These are phyloP conservation scores for Phytophthora pistaciae DNA, from an alignment of 352 stramenopile genomes.

Conservation along the genomic window DNA sequence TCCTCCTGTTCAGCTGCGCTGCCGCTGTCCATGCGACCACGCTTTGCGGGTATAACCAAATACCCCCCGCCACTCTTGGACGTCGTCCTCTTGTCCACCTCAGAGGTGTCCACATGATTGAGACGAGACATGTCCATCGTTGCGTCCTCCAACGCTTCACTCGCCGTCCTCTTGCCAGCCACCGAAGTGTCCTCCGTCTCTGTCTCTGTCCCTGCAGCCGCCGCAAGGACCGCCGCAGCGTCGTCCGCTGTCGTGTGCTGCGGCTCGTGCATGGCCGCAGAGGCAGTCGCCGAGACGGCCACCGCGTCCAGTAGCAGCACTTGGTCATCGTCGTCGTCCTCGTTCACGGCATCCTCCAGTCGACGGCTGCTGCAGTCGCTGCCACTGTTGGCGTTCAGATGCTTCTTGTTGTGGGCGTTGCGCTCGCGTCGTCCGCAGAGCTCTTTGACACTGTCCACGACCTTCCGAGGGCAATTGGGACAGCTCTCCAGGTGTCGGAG, in stretches of 20 bases:
- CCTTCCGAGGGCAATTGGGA: slow-evolving; percentile 66
- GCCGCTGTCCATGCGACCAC: slow-evolving; percentile 23
- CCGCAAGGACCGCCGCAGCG: slow-evolving; percentile 3
- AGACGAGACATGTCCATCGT: slow-evolving; percentile 15
- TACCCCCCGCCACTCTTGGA: slow-evolving; percentile 10
- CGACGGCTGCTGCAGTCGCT: background rate
- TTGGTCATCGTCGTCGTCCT: slow-evolving; percentile 24
- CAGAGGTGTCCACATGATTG: background rate
- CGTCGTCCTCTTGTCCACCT: slow-evolving; percentile 5
- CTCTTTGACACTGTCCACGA: slow-evolving; percentile 72
- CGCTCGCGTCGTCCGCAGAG: slow-evolving; percentile 60
- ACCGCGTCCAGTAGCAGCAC: slow-evolving; percentile 34
- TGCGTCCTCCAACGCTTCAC: slow-evolving; percentile 24
- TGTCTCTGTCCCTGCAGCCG: background rate
- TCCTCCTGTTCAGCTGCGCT: slow-evolving; percentile 14
- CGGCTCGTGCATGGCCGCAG: slow-evolving; percentile 3
- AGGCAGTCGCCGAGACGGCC: background rate
- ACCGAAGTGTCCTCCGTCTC: slow-evolving; percentile 1
- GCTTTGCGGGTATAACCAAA: slow-evolving; percentile 21
- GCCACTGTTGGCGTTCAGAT: background rate
- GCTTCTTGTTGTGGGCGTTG: slow-evolving; percentile 34
- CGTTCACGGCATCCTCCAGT: slow-evolving; percentile 7
- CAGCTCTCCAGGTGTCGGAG: slow-evolving; percentile 83
- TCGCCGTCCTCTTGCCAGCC: slow-evolving; percentile 22
- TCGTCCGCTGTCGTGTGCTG: slow-evolving; percentile 16